Percentiles rank a stretch among this genome's conserved stretches.
These are phyloP conservation scores for Parathielavia hyrcaniae DNA, from an alignment of 495 filamentous ascomycete genomes.

Conservation along the genomic window DNA sequence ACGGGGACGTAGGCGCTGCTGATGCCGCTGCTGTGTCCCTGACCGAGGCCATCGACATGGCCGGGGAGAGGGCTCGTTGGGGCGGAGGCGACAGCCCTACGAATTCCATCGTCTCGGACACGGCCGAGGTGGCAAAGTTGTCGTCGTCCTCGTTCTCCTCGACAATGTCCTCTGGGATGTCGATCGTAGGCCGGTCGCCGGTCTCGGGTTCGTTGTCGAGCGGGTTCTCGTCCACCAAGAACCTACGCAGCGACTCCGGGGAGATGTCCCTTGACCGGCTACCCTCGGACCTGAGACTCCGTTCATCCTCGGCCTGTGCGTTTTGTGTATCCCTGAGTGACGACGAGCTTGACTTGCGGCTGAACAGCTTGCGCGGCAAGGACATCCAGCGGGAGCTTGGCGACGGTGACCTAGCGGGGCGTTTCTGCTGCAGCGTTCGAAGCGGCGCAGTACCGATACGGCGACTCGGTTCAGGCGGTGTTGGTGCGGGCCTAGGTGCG, in stretches of 20 bases:
- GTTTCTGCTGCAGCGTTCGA: constrained; percentile 42
- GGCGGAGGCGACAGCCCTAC: constrained; percentile 48
- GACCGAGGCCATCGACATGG: constrained; percentile 13
- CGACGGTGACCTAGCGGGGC: constrained; percentile 45
- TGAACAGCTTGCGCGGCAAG: constrained; percentile 40
- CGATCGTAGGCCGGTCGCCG: constrained; percentile 24
- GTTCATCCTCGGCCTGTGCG: constrained; percentile 22
- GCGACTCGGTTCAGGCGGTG: constrained; percentile 39
- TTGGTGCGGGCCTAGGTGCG: constrained; percentile 57
- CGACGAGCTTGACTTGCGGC: constrained; percentile 33
- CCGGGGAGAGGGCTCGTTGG: constrained; percentile 33
- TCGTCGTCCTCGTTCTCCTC: constrained; percentile 52
- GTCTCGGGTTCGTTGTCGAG: constrained; percentile 17
- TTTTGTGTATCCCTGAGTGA: constrained; percentile 22
- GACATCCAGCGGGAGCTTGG: constrained; percentile 41
- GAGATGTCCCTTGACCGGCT: constrained; percentile 43
- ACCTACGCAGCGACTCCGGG: constrained; percentile 43
- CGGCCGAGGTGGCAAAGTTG: constrained; percentile 48
- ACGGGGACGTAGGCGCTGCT: background rate
- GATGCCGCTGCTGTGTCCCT: background rate
- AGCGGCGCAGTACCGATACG: constrained; percentile 55
- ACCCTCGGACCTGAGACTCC: constrained; percentile 35
- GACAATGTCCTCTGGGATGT: constrained; percentile 48
- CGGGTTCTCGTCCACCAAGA: constrained; percentile 36
- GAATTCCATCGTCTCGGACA: constrained; percentile 38